These are phyloP conservation scores for Amphicarpaea edgeworthii DNA, from an alignment of 306 rosid genomes.

Conservation along the genomic window DNA sequence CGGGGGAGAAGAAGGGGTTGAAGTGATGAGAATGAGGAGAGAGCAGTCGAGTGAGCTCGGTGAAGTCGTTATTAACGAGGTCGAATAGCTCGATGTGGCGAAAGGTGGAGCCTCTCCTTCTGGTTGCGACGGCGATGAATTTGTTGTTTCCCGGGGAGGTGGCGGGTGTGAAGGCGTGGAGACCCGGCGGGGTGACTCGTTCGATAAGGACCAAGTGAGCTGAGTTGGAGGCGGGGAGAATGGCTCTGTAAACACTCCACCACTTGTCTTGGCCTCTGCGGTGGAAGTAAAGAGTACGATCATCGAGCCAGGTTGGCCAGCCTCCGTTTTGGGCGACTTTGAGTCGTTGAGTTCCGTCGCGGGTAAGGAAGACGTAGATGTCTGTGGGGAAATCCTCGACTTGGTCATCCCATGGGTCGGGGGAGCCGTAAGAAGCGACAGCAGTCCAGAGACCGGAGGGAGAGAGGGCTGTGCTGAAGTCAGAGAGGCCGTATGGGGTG, in stretches of 20 bases:
- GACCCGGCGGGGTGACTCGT: slow-evolving; percentile 85
- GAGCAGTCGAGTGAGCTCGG: slow-evolving; percentile 66
- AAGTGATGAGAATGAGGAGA: slow-evolving; percentile 73
- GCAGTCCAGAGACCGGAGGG: slow-evolving; percentile 83
- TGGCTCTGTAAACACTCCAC: slow-evolving; percentile 85
- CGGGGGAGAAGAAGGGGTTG: slow-evolving; percentile 86
- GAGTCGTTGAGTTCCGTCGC: slow-evolving; percentile 71
- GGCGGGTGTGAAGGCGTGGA: slow-evolving; percentile 91
- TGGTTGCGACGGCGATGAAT: slow-evolving; percentile 85
- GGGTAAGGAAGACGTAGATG: slow-evolving; percentile 72
- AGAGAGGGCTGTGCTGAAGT: slow-evolving; percentile 83
- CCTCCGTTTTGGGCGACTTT: slow-evolving; percentile 83
- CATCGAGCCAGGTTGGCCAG: slow-evolving; percentile 90
- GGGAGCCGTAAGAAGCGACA: slow-evolving; percentile 78
- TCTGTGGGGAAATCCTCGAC: slow-evolving; percentile 82
- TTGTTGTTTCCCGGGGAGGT: slow-evolving; percentile 71
- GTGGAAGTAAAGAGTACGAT: slow-evolving; percentile 78
- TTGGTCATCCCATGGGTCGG: slow-evolving; percentile 73
- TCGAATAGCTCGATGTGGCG: slow-evolving; percentile 84
- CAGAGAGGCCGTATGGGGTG: slow-evolving; percentile 76
- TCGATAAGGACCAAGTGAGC: slow-evolving; percentile 58
- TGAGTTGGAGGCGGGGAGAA: slow-evolving; percentile 49
- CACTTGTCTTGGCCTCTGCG: slow-evolving; percentile 76
- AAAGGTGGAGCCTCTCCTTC: slow-evolving; percentile 60
- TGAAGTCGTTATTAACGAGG: slow-evolving; percentile 61